Evolutionary conservation across 345 rosid genomes (phyloP).

Genomic region (Eucalyptus pauciflora): DNA sequence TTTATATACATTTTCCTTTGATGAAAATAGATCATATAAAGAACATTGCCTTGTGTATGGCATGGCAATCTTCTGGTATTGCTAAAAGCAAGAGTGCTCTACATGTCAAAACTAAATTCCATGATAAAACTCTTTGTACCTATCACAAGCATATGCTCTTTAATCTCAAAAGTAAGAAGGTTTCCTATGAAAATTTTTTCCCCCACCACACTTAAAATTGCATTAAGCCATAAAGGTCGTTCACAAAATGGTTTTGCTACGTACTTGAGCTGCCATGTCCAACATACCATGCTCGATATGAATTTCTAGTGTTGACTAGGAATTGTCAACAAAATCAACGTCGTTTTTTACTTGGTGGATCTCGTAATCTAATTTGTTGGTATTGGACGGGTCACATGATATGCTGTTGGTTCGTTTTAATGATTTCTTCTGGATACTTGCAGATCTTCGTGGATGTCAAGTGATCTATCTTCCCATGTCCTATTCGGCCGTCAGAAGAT

Average conservation of each 20-base stretch:
- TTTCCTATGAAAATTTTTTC: background rate
- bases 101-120: background rate
- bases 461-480: slow-evolving; percentile 5
- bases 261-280: background rate
- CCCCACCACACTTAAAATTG: background rate
- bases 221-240: background rate
- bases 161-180: background rate
- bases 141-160: background rate
- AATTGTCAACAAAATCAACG: background rate
- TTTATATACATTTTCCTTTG: background rate
- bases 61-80: background rate
- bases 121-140: background rate
- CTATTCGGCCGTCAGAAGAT: background rate
- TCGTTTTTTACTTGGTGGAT: background rate
- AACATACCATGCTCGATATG: background rate
- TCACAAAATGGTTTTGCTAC: background rate
- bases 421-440: background rate
- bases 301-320: background rate
- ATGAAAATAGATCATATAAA: background rate
- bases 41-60: background rate
- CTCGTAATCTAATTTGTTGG: background rate
- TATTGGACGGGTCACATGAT: background rate
- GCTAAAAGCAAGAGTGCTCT: background rate
- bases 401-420: background rate
- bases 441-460: slow-evolving; percentile 51